These are phyloP conservation scores for Medicago lupulina DNA, from an alignment of 306 rosid species.

Conservation along the genomic window DNA sequence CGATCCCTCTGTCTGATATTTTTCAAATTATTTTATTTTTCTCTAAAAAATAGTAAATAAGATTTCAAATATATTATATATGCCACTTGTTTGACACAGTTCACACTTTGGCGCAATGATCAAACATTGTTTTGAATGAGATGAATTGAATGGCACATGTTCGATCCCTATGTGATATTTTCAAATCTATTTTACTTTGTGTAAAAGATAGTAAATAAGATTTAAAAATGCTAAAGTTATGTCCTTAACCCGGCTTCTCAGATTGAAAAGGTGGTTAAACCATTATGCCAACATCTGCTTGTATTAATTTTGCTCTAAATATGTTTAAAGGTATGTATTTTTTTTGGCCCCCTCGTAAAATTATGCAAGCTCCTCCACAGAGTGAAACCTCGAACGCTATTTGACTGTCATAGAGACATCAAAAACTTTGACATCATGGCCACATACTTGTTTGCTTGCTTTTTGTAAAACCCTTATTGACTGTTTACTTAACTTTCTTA, in stretches of 20 bases:
- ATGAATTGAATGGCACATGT: not conserved
- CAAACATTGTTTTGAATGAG: not conserved
- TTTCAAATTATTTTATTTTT: too few relatives aligned
- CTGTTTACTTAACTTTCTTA: not conserved
- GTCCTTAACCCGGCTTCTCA: not conserved
- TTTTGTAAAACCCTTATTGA: not conserved
- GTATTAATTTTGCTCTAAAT: not conserved
- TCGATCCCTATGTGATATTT: not conserved
- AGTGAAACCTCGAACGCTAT: not conserved
- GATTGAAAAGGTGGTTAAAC: not conserved
- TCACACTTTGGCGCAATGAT: not conserved
- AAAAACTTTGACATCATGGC: not conserved
- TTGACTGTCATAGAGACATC: not conserved
- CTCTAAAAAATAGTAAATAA: too few relatives aligned
- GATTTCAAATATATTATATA: too few relatives aligned
- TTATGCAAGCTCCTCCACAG: not conserved
- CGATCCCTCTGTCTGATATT: not conserved
- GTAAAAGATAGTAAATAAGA: too few relatives aligned
- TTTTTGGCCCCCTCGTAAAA: not conserved
- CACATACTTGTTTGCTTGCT: not conserved
- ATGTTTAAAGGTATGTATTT: too few relatives aligned
- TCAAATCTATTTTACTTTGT: too few relatives aligned
- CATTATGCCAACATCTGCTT: not conserved
- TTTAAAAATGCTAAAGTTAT: not conserved
- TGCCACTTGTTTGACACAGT: not conserved